Evolutionary conservation across 495 filamentous ascomycete species (phyloP), one percentile per base, ranked within the genome.

Genomic region (Aspergillus carlsbadensis): DNA sequence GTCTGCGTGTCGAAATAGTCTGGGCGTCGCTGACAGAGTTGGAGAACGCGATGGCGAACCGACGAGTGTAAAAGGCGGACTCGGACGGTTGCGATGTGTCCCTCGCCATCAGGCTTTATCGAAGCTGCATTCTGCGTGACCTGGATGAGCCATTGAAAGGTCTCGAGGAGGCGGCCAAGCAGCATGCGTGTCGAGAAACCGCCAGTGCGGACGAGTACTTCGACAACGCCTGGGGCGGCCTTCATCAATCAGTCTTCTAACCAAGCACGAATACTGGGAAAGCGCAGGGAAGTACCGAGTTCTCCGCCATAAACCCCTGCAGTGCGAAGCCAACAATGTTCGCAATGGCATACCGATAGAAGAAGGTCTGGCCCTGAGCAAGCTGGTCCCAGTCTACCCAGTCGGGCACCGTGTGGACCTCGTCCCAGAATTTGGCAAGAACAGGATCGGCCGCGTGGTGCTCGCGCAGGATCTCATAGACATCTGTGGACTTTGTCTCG

Each of bases 381-480:
- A 91, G 82, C 65, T 88, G 85, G 13, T 79, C 75, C 86, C 84
- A 89, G 68, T 89, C 79, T 5, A 90, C 87, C 87, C 87, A 90
- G 14, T 73, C 67, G 0, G 86, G 88, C 21, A 88, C 66, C 1
- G 79, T 82, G 58, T 81, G 79, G 15, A 84, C 68, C 60, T 88
- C 76, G 1, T 53, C 56, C 87, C 86, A 88, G n/a, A 90, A 67
- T 18, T 73, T 54, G 8, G 57, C 50, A 31, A 88, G 69, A 44
- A 73, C 74, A 15, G 73, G 67, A 61, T 88, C 79, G 4, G 64
- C 64, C 10, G 63, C 43, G 31, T 74, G 72, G 61, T 87, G 69
- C 14, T 84, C 74, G 43, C 37, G 21, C 5, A 62, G 54, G 11
- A 57, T 51, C 4, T 44, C 22, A 17, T 62, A 62, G 10, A 54